These are phyloP conservation scores for Phytophthora pinifolia DNA, from an alignment of 352 stramenopile species.

Conservation along the genomic window DNA sequence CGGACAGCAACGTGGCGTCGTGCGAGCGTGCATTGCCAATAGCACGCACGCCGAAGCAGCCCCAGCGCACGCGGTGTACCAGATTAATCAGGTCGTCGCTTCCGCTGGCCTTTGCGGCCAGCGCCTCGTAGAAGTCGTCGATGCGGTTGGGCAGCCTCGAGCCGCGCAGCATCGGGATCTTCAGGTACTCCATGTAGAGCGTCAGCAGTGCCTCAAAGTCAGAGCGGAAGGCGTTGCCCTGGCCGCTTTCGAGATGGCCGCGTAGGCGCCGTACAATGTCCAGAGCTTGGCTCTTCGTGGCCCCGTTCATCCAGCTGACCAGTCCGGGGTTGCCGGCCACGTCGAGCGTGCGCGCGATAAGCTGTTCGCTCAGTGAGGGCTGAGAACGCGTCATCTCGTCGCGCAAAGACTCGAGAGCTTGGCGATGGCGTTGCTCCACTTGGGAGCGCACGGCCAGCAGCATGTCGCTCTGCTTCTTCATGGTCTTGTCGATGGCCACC, in stretches of 20 bases:
- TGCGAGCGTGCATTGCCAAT: constrained; percentile 32
- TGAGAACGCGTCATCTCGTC: constrained; percentile 21
- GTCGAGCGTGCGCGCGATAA: constrained; percentile 14
- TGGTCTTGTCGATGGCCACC: constrained; percentile 33
- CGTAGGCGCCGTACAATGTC: constrained; percentile 18
- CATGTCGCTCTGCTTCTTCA: constrained; percentile 36
- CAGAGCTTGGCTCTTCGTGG: constrained; percentile 14
- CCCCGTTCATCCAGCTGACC: constrained; percentile 25
- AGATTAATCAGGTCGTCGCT: constrained; percentile 32
- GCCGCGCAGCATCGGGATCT: constrained; percentile 24
- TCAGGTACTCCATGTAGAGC: constrained; percentile 32
- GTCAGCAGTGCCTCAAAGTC: constrained; percentile 32
- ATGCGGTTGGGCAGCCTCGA: constrained; percentile 31
- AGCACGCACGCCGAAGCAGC: constrained; percentile 25
- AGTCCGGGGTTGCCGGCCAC: constrained; percentile 26
- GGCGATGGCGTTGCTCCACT: constrained; percentile 21
- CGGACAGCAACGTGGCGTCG: constrained; percentile 22
- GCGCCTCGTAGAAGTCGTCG: constrained; percentile 32
- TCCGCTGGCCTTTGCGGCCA: constrained; percentile 21
- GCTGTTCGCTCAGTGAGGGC: constrained; percentile 12
- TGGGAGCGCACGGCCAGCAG: constrained; percentile 21
- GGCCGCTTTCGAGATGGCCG: constrained; percentile 15
- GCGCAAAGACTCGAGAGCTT: constrained; percentile 13
- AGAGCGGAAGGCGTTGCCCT: constrained; percentile 29
- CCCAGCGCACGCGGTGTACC: constrained; percentile 33